Base-by-base conservation (phyloP, 176 grass and related monocot genomes). In the Hyparrhenia diplandra region DNA sequence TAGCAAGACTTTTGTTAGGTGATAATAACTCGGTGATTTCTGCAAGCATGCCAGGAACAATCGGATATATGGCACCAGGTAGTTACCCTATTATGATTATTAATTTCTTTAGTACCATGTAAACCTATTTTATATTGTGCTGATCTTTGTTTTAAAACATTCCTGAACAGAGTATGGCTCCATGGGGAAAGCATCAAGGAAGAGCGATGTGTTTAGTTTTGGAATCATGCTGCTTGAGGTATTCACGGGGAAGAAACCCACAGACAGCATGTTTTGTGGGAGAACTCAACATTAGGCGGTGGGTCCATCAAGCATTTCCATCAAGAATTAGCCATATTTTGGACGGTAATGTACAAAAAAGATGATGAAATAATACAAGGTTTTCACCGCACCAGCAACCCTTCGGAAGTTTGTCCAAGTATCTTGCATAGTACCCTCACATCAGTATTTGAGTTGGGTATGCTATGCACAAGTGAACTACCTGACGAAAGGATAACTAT, bases 161-260 rank as follows among this genome's bases (percentile, higher is more conserved):
- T n/a, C n/a, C 3, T n/a, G 2, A 54, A 59, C 63, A 65, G 63
- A 65, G 63, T 65, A 35, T 4, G 63, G 63, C 51, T 54, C 51
- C 18, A 54, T 54, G 51, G 51, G 51, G 0, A 54, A 54, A 54
- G 51, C 51, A 54, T 54, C 51, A 2, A 54, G 51, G 18, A 54
- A 54, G 2, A 54, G 51, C 6, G 51, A 54, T 62, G 59, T 71
- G 42, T 81, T 71, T 30, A 41, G 49, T 5, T 59, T 43, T 16
- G 51, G 79, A 28, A 71, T 81, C n/a, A 54, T 80, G 65, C 6
- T 80, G 6, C 78, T 80, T 10, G 47, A 80, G 25, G 23, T 41
- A 3, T 69, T 80, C 3, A 80, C 78, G 0, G 23, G 41, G 0
- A 69, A 41, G 41, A 69, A 13, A 21, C 65, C 78, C 4, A 80